These are phyloP conservation scores for Marasmius oreades DNA, from an alignment of 1,284 basidiomycete species.

Conservation along the genomic window DNA sequence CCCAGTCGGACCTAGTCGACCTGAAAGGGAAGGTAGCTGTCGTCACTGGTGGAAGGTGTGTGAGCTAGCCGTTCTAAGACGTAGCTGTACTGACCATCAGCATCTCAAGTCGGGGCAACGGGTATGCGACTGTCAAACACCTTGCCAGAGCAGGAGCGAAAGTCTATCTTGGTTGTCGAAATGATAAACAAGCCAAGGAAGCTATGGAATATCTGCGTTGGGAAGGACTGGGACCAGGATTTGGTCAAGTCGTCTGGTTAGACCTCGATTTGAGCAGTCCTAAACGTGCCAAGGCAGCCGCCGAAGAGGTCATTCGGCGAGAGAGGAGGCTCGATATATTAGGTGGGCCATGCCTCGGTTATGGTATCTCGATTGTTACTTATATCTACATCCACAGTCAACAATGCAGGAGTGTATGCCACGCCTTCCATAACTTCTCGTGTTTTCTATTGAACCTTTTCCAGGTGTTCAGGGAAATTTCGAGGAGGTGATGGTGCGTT, in stretches of 20 bases:
- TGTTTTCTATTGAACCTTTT: background rate
- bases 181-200: conserved; percentile 30
- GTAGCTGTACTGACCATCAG: background rate
- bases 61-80: background rate
- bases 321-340: conserved; percentile 33
- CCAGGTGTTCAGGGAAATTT: background rate
- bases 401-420: background rate
- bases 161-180: conserved; percentile 43
- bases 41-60: conserved; percentile 43
- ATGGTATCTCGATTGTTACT: background rate
- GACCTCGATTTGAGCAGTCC: conserved; percentile 44
- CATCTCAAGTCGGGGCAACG: conserved; percentile 35
- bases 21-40: conserved; percentile 34
- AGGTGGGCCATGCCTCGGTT: background rate
- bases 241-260: conserved; percentile 40
- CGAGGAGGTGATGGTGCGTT: background rate
- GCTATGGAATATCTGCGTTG: conserved; percentile 34
- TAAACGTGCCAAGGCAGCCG: conserved; percentile 34
- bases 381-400: background rate
- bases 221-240: conserved; percentile 31
- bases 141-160: conserved; percentile 41
- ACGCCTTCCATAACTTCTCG: background rate
- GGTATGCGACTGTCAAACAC: conserved; percentile 38
- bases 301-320: conserved; percentile 25
- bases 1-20: conserved; percentile 22